Percentiles rank a stretch among this genome's conserved stretches.
These are phyloP conservation scores for Diaporthe australafricana DNA, from an alignment of 2,329 filamentous ascomycete genomes.

Conservation along the genomic window DNA sequence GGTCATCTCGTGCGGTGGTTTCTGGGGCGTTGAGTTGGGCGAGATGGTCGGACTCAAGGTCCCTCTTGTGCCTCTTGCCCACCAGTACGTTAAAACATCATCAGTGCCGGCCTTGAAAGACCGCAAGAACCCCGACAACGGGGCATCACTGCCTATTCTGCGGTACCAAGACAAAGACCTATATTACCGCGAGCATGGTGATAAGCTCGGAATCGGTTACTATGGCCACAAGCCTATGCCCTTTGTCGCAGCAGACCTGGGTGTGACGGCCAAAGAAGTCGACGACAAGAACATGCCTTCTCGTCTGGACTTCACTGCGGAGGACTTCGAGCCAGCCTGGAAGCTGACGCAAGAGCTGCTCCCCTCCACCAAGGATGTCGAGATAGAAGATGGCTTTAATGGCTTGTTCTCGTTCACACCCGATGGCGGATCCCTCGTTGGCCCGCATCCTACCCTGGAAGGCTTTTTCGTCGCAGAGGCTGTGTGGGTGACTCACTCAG, in stretches of 20 bases:
- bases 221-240: conserved; percentile 74
- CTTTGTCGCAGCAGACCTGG: conserved; percentile 65
- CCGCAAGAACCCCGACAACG: conserved; percentile 47
- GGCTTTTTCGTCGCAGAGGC: conserved; percentile 74
- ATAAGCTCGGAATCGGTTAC: conserved; percentile 71
- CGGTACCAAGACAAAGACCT: conserved; percentile 73
- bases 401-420: conserved; percentile 76
- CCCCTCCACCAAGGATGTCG: conserved; percentile 60
- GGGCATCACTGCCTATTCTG: conserved; percentile 67
- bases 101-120: conserved; percentile 54
- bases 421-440: conserved; percentile 70
- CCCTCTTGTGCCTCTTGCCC: conserved; percentile 70
- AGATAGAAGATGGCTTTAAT: conserved; percentile 72
- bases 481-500: conserved; percentile 75
- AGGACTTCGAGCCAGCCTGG: conserved; percentile 73
- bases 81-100: conserved; percentile 74
- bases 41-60: conserved; percentile 69
- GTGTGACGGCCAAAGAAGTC: conserved; percentile 63
- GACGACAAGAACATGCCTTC: conserved; percentile 73
- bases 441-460: conserved; percentile 67
- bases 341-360: conserved; percentile 65
- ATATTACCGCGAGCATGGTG: conserved; percentile 74
- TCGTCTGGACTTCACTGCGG: conserved; percentile 66
- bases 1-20: conserved; percentile 71
- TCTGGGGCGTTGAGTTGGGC: conserved; percentile 75